Percentiles rank a stretch among this genome's conserved stretches.
phyloP scores from a whole-genome alignment of 495 filamentous ascomycete species.

The Hyaloscypha variabilis region DNA sequence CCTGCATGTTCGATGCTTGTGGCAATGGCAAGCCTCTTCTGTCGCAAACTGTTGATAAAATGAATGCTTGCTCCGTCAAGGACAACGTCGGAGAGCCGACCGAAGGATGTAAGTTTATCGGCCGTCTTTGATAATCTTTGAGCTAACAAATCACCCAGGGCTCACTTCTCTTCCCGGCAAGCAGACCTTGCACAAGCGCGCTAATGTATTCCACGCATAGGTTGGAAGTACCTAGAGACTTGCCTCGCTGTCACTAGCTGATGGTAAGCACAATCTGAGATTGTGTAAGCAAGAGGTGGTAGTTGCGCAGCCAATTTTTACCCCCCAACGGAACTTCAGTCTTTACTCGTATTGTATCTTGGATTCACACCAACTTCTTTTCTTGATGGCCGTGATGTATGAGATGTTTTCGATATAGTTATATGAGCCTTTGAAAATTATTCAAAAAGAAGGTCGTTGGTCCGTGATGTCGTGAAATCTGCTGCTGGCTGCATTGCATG shows the following conservation, averaged over 20 bases:
- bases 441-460: neutral
- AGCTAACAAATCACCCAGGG: slow-evolving; percentile 16
- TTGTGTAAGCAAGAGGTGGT: slow-evolving; percentile 15
- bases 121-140: neutral
- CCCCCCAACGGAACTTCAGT: neutral
- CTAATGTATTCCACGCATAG: slow-evolving; percentile 1
- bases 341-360: neutral
- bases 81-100: slow-evolving; percentile 45
- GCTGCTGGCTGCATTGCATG: too few species aligned
- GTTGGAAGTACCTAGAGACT: slow-evolving; percentile 8
- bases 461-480: neutral
- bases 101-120: slow-evolving; percentile 49
- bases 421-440: neutral
- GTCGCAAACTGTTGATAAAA: slow-evolving; percentile 43
- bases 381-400: neutral
- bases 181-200: slow-evolving; percentile 16
- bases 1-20: slow-evolving; percentile 53
- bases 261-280: slow-evolving; percentile 13
- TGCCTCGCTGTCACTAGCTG: slow-evolving; percentile 8
- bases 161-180: slow-evolving; percentile 23
- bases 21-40: slow-evolving; percentile 39
- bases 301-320: slow-evolving; percentile 13
- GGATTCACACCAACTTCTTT: neutral
- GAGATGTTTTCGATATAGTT: neutral
- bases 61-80: slow-evolving; percentile 48